phyloP scores from a whole-genome alignment of 2,329 filamentous ascomycete species.

The Aspergillus fijiensis region DNA sequence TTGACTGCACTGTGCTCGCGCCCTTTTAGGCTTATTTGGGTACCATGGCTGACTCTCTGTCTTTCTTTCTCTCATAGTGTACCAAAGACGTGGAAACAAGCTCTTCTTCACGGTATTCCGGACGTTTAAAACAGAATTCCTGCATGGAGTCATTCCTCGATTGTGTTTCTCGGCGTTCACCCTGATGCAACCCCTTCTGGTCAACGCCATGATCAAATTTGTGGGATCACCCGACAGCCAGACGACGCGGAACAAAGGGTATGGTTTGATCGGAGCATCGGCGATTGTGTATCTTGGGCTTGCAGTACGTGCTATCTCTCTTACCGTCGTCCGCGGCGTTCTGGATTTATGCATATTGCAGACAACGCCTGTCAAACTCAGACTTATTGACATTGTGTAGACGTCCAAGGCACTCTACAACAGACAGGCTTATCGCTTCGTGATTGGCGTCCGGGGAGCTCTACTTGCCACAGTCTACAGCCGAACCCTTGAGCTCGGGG shows the following conservation, averaged over 20 bases:
- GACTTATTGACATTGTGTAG: background rate
- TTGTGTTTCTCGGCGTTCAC: background rate
- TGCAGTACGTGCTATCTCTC: background rate
- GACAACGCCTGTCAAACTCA: rapidly evolving
- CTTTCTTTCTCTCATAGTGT: background rate
- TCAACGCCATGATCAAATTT: background rate
- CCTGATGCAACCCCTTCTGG: background rate
- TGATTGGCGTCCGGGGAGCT: background rate
- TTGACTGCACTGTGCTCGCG: rapidly evolving
- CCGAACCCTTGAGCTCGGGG: background rate
- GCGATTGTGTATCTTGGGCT: background rate
- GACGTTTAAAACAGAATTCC: background rate
- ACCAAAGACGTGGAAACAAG: background rate
- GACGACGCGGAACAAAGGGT: background rate
- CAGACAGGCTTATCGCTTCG: background rate
- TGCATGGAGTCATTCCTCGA: background rate
- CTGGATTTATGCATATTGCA: no score
- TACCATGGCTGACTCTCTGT: background rate
- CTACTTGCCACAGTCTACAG: background rate
- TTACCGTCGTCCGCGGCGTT: rapidly evolving
- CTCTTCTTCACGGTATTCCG: background rate
- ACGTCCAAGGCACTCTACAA: background rate
- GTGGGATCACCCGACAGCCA: background rate
- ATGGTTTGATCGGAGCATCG: background rate
- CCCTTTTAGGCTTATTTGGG: no score